Percentiles rank a stretch among this genome's conserved stretches.
These are phyloP conservation scores for Anacardium occidentale DNA, from an alignment of 345 rosid genomes.

Conservation along the genomic window DNA sequence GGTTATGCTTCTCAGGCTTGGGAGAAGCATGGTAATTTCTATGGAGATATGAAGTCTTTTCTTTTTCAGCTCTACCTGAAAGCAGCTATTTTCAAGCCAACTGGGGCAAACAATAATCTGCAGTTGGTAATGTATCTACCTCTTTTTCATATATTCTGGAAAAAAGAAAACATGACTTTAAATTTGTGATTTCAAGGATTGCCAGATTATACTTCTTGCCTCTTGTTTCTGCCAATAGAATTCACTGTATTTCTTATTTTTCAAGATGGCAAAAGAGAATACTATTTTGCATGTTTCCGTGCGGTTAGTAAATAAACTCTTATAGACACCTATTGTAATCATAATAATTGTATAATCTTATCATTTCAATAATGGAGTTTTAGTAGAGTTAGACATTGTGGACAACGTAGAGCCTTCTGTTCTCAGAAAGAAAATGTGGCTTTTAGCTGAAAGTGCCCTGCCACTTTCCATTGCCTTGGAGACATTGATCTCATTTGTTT, in stretches of 20 bases:
- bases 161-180: neutral
- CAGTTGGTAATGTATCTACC: slow-evolving; percentile 67
- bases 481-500: too few species aligned
- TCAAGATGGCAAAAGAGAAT: neutral
- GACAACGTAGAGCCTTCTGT: neutral
- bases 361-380: neutral
- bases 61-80: slow-evolving; percentile 76
- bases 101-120: slow-evolving; percentile 74
- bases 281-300: neutral
- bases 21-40: slow-evolving; percentile 82
- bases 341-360: neutral
- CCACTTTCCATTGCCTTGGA: neutral
- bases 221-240: neutral
- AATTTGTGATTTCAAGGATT: neutral
- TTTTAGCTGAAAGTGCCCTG: neutral
- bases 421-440: slow-evolving; percentile 4
- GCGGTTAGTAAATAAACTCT: neutral
- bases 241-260: neutral
- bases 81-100: slow-evolving; percentile 72
- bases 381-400: neutral
- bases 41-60: slow-evolving; percentile 90
- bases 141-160: neutral
- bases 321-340: neutral
- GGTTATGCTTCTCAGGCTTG: slow-evolving; percentile 94
- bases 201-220: neutral